Evolutionary conservation across 345 rosid species (phyloP), one percentile per base, ranked within the genome.

Genomic region (Gossypium bickii): DNA sequence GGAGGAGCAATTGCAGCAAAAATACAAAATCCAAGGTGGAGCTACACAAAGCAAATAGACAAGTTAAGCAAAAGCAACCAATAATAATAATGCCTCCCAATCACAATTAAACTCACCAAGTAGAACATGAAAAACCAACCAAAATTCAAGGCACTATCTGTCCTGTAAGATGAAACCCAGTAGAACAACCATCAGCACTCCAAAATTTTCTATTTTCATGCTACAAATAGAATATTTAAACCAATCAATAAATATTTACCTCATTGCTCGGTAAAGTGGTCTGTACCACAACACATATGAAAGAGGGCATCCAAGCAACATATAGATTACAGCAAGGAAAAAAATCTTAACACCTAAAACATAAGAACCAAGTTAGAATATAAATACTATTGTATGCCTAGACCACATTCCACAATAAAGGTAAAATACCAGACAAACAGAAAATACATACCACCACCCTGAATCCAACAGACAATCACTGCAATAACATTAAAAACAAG

Each of bases 1-100:
- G 99, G 99, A 59, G 99, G 99, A 70, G 99, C 98, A 81, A 96
- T 90, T 69, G 99, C 94, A n/a, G 99, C 97, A 84, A 96, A 77
- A 43, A 96, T 88, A 84, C 98, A 93, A 83, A 96, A 93, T 61
- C 87, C 95, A 80, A 93, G 81, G 82, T 96, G 99, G 69, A 96
- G 74, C 99, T 96, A 94, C 81, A 75, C 29, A 22, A 57, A 24
- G 67, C 59, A 17, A 66, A 55, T 70, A 24, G 22, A 47, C n/a
- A 57, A 56, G 68, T 45, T 62, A 65, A 70, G 72, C 38, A 70
- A 51, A 70, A 57, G 13, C 9, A 5, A 72, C 12, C 7, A 22
- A 52, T 15, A 11, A 70, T 10, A 17, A 70, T 17, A 6, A 20
- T 56, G 22, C 3, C 20, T 38, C 25, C 10, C 13, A 62, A 27